Percentiles rank a stretch among this genome's conserved stretches.
Evolutionary conservation across 192 early-diverging fungal genomes (phyloP).

Genomic region (Linderina pennispora): DNA sequence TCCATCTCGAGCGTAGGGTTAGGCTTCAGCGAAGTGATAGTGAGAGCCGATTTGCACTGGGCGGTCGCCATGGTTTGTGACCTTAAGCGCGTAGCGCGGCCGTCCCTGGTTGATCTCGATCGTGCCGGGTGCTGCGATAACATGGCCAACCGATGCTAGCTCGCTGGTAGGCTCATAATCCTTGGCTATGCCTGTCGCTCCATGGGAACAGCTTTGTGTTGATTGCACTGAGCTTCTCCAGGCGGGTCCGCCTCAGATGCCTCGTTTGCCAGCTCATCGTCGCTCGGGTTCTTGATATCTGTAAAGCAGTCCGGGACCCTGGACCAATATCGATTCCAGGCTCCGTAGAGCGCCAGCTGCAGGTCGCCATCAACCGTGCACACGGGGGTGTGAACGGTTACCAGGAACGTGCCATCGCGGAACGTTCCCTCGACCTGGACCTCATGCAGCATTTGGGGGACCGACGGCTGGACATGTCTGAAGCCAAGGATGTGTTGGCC

Average conservation of each 20-base stretch:
- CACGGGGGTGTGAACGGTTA: constrained; percentile 92
- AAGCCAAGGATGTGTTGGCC: constrained; percentile 85
- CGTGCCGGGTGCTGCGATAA: constrained; percentile 57
- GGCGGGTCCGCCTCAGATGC: too few relatives aligned
- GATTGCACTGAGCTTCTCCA: constrained; percentile 3
- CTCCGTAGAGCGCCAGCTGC: constrained; percentile 79
- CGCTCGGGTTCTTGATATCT: constrained; percentile 8
- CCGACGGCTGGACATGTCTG: constrained; percentile 72
- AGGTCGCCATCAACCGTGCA: constrained; percentile 76
- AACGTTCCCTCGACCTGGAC: constrained; percentile 94
- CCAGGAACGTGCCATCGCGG: constrained; percentile 87
- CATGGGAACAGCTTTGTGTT: constrained; percentile 48
- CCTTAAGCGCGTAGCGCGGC: constrained; percentile 56
- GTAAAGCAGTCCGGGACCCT: constrained; percentile 7
- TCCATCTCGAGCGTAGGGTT: constrained; percentile 81
- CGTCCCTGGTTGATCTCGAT: constrained; percentile 79
- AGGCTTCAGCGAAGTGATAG: constrained; percentile 93
- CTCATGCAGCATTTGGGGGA: constrained; percentile 63
- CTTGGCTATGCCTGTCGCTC: constrained; percentile 20
- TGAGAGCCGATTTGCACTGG: constrained; percentile 95
- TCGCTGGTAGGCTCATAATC: constrained; percentile 42
- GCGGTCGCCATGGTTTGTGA: constrained; percentile 91
- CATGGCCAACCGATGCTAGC: constrained; percentile 52
- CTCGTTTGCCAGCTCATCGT: constrained; percentile 7
- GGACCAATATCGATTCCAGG: constrained; percentile 76